Percentiles rank a stretch among this genome's conserved stretches.
These are phyloP conservation scores for Maudiozyma barnettii DNA, from an alignment of 805 yeast genomes.

Conservation along the genomic window DNA sequence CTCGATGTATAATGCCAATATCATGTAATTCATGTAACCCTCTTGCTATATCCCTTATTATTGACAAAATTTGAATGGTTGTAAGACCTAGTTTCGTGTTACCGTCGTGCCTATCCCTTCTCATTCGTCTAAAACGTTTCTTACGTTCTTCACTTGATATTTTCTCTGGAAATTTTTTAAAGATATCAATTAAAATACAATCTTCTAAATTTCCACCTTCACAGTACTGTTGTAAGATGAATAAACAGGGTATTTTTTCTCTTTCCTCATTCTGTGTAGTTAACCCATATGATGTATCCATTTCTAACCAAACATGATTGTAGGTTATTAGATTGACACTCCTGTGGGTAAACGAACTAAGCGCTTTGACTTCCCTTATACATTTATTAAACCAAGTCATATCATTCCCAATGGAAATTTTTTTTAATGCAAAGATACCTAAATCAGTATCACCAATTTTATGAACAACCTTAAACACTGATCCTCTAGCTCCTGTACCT, in stretches of 20 bases:
- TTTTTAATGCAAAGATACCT: slow-evolving; percentile 77
- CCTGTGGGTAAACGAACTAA: slow-evolving; percentile 41
- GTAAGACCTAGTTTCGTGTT: slow-evolving; percentile 31
- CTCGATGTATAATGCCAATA: slow-evolving; percentile 76
- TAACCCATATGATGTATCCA: slow-evolving; percentile 39
- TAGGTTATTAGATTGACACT: slow-evolving; percentile 64
- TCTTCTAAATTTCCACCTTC: slow-evolving; percentile 82
- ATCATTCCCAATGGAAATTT: slow-evolving; percentile 76
- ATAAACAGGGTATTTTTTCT: slow-evolving; percentile 54
- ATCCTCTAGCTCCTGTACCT: slow-evolving; percentile 81
- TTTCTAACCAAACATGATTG: slow-evolving; percentile 88
- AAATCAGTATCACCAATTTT: slow-evolving; percentile 55
- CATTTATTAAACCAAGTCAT: slow-evolving; percentile 59
- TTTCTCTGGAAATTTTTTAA: slow-evolving; percentile 30
- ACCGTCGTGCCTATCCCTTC: slow-evolving; percentile 4
- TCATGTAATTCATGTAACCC: slow-evolving; percentile 69
- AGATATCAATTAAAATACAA: slow-evolving; percentile 33
- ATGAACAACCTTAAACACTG: slow-evolving; percentile 78
- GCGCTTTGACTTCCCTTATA: slow-evolving; percentile 65
- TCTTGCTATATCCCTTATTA: slow-evolving; percentile 54
- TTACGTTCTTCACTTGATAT: slow-evolving; percentile 34
- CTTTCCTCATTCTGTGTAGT: slow-evolving; percentile 6
- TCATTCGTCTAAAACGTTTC: slow-evolving; percentile 22
- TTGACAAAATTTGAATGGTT: slow-evolving; percentile 54
- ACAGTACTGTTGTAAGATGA: slow-evolving; percentile 78